Percentiles rank a stretch among this genome's conserved stretches.
phyloP scores from a whole-genome alignment of 1,139 yeast species.

The Hyphopichia fennica region DNA sequence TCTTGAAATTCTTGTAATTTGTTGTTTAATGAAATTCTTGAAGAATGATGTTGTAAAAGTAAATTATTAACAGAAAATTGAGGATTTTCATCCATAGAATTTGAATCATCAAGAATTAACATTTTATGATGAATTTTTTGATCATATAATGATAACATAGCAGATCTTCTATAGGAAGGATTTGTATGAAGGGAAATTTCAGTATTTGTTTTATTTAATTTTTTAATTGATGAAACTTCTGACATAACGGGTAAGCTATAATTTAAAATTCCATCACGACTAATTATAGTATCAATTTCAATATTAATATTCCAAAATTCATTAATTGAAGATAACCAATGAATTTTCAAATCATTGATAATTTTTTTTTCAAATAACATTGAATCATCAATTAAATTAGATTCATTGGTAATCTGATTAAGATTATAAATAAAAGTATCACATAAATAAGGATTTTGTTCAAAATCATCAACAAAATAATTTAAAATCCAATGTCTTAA shows the following conservation, averaged over 20 bases:
- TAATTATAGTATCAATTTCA: constrained; percentile 20
- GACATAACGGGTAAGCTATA: constrained; percentile 29
- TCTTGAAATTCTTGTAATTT: constrained; percentile 26
- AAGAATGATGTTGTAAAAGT: constrained; percentile 40
- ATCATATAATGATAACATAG: constrained; percentile 55
- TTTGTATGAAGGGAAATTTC: constrained; percentile 46
- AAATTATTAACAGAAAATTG: constrained; percentile 42
- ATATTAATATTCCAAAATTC: constrained; percentile 35
- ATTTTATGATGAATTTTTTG: constrained; percentile 36
- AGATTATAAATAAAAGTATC: constrained; percentile 47
- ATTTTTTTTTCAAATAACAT: constrained; percentile 43
- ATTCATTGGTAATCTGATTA: constrained; percentile 43
- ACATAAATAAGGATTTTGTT: constrained; percentile 47
- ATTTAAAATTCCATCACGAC: constrained; percentile 16
- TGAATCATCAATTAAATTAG: constrained; percentile 18
- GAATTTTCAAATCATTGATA: constrained; percentile 44
- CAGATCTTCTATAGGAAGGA: constrained; percentile 55
- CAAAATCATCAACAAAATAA: constrained; percentile 70
- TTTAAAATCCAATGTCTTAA: constrained; percentile 87
- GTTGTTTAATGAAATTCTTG: constrained; percentile 35
- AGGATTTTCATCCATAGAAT: constrained; percentile 33
- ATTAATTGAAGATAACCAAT: constrained; percentile 35
- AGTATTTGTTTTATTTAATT: constrained; percentile 33
- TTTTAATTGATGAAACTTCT: constrained; percentile 19
- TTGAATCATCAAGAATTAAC: constrained; percentile 28